These are phyloP conservation scores for Olyra latifolia DNA, from an alignment of 176 grass and related monocot genomes.

Conservation along the genomic window DNA sequence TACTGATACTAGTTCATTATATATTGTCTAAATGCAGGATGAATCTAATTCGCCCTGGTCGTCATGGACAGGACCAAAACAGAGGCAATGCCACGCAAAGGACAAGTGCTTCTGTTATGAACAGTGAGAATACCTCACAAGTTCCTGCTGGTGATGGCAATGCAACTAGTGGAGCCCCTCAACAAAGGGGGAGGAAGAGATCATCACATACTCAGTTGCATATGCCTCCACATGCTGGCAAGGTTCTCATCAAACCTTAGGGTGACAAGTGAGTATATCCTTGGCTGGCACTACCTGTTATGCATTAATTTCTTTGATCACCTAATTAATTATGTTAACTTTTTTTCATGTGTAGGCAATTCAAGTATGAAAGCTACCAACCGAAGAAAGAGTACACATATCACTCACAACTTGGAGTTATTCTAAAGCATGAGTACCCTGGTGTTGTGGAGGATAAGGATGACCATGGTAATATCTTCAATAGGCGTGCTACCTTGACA, in stretches of 20 bases:
- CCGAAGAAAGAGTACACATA: neutral
- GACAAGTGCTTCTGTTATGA: no score
- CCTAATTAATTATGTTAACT: no score
- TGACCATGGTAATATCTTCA: neutral
- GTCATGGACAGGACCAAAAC: no score
- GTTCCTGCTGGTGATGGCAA: no score
- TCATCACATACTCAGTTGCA: neutral
- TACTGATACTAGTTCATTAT: no score
- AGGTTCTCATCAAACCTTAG: neutral
- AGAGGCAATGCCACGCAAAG: no score
- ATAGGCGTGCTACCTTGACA: fast-evolving
- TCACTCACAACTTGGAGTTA: neutral
- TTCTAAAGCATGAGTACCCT: neutral
- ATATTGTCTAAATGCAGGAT: no score
- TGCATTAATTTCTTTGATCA: no score
- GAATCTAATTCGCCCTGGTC: no score
- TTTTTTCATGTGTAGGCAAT: no score
- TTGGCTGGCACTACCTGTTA: no score
- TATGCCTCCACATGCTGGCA: neutral
- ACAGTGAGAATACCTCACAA: no score
- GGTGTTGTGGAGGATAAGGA: neutral
- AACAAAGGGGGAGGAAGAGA: neutral
- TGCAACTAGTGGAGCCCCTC: neutral
- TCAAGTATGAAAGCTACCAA: neutral
- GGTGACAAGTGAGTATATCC: neutral